A percentile compares a stretch with the other conserved stretches of the same genome.
phyloP scores from a whole-genome alignment of 495 filamentous ascomycete genomes.

The Aspergillus ostianus region DNA sequence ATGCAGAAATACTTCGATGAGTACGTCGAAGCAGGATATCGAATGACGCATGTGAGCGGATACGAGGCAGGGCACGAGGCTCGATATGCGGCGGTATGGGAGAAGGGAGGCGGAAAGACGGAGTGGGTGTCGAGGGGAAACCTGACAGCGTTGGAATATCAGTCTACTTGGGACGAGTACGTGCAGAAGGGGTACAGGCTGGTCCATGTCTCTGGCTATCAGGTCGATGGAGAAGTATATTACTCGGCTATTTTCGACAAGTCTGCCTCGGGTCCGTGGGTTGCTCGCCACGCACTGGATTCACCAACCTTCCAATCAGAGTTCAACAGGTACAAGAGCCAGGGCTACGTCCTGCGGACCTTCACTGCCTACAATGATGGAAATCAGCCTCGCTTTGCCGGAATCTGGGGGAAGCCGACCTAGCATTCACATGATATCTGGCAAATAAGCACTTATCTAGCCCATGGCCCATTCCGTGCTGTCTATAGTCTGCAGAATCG shows the following conservation, averaged over 20 bases:
- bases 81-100: slow-evolving; percentile 18
- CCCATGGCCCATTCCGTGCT: neutral
- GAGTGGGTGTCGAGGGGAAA: slow-evolving; percentile 12
- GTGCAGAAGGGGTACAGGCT: slow-evolving; percentile 20
- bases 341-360: slow-evolving; percentile 19
- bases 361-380: slow-evolving; percentile 20
- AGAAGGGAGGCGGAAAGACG: slow-evolving; percentile 14
- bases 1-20: slow-evolving; percentile 14
- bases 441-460: neutral
- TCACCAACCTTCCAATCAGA: slow-evolving; percentile 18
- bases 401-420: slow-evolving; percentile 20
- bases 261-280: slow-evolving; percentile 17
- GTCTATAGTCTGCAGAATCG: too few relatives aligned
- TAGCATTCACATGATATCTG: neutral
- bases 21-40: slow-evolving; percentile 15
- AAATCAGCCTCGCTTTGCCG: slow-evolving; percentile 20
- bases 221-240: slow-evolving; percentile 10
- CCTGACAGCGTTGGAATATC: slow-evolving; percentile 19
- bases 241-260: slow-evolving; percentile 24
- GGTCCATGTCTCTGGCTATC: slow-evolving; percentile 21
- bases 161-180: slow-evolving; percentile 18
- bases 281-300: slow-evolving; percentile 21
- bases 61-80: slow-evolving; percentile 15
- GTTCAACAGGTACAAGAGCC: slow-evolving; percentile 16
- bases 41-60: slow-evolving; percentile 19